Percentiles rank a stretch among this genome's conserved stretches.
Conservation (phyloP, 345 rosid species). For the Eucalyptus urophylla region DNA sequence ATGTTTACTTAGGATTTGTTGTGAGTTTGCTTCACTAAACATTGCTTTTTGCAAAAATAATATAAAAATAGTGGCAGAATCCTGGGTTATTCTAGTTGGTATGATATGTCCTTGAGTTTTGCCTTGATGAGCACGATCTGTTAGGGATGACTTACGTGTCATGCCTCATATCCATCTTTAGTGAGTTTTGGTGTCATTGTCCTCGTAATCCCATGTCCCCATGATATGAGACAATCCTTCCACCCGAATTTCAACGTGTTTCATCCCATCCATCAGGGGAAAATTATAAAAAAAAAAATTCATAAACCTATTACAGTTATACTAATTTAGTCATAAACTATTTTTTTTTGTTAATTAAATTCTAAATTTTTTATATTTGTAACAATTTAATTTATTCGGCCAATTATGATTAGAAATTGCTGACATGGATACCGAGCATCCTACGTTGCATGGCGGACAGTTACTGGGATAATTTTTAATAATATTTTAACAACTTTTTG, state of each 20-base stretch:
- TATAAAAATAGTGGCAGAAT: background rate
- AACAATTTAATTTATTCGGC: rapidly evolving
- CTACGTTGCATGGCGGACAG: rapidly evolving
- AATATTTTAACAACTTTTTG: too few relatives aligned
- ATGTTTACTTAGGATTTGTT: background rate
- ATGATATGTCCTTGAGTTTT: background rate
- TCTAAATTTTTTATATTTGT: too few relatives aligned
- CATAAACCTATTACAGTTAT: too few relatives aligned
- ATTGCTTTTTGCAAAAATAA: background rate
- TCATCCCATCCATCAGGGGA: background rate
- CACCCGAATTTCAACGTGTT: background rate
- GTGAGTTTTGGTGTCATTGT: background rate
- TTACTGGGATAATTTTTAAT: too few relatives aligned
- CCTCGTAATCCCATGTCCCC: background rate
- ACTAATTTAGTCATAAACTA: rapidly evolving
- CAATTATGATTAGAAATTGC: too few relatives aligned
- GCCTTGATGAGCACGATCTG: background rate
- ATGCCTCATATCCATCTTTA: background rate
- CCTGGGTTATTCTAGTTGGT: background rate
- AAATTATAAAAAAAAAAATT: too few relatives aligned
- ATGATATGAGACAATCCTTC: background rate
- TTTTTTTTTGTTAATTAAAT: too few relatives aligned
- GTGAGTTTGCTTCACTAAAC: background rate
- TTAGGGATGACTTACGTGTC: background rate
- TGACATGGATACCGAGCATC: rapidly evolving